These are phyloP conservation scores for Catenaria anguillulae DNA, from an alignment of 371 early-diverging fungal species.

Conservation along the genomic window DNA sequence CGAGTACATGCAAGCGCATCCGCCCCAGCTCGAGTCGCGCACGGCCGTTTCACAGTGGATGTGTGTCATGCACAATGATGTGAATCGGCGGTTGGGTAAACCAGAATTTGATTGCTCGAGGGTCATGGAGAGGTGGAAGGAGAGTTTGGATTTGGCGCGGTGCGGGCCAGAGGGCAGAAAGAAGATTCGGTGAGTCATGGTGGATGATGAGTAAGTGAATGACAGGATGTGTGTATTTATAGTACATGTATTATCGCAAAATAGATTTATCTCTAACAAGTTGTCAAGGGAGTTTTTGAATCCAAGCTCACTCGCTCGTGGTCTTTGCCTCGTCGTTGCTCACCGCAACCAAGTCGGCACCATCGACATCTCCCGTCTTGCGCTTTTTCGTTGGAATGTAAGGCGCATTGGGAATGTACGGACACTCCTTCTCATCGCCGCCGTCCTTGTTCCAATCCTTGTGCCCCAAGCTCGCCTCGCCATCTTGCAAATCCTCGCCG, in stretches of 20 bases:
- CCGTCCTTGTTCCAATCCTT: conserved; percentile 9
- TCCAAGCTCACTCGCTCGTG: too few species aligned
- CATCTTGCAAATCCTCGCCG: too few species aligned
- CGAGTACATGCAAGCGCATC: conserved; percentile 17
- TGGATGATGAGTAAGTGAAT: too few species aligned
- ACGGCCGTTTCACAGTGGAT: conserved; percentile 56
- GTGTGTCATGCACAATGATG: conserved; percentile 91
- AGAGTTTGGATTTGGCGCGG: conserved; percentile 4
- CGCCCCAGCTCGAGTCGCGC: conserved; percentile 10
- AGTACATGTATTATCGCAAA: too few species aligned
- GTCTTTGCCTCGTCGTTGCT: too few species aligned
- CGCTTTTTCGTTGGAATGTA: conserved; percentile 9
- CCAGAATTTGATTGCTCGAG: conserved; percentile 73
- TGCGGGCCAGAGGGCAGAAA: too few species aligned
- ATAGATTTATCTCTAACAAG: too few species aligned
- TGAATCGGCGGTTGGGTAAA: conserved; percentile 81
- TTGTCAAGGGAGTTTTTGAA: too few species aligned
- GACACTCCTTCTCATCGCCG: conserved; percentile 13
- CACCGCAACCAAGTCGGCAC: too few species aligned
- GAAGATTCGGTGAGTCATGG: too few species aligned
- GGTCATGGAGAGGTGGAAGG: conserved; percentile 52
- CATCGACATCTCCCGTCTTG: too few species aligned
- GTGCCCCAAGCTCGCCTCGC: background rate
- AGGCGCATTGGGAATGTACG: conserved; percentile 16
- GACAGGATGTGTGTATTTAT: too few species aligned